Percentiles rank a stretch among this genome's conserved stretches.
Conservation (phyloP, 2,329 filamentous ascomycete genomes). For the Diplodia intermedia region DNA sequence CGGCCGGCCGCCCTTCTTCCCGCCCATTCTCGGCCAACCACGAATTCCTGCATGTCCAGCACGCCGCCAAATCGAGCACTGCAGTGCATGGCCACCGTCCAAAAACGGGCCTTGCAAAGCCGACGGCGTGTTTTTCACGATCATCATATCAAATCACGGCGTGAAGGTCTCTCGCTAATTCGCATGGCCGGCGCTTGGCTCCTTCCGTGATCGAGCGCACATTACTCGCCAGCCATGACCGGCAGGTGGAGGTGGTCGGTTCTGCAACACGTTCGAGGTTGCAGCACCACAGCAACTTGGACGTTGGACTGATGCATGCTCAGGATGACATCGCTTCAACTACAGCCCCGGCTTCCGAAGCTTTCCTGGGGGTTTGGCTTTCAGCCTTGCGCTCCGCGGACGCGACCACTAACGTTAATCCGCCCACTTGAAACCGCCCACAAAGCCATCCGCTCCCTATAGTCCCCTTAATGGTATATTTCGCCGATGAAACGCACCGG, state of each 20-base stretch:
- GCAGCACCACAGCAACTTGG: neutral
- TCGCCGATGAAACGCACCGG: slow-evolving; percentile 26
- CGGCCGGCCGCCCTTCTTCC: neutral
- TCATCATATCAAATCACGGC: slow-evolving; percentile 11
- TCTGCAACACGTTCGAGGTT: slow-evolving; percentile 6
- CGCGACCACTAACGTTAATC: slow-evolving; percentile 18
- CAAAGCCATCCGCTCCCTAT: slow-evolving; percentile 13
- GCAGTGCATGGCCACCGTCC: neutral
- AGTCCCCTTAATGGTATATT: slow-evolving; percentile 23
- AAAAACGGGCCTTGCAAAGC: neutral
- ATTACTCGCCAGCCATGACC: slow-evolving; percentile 23
- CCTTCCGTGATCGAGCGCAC: neutral
- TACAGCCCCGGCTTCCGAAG: slow-evolving; percentile 4
- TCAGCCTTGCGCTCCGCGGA: slow-evolving; percentile 13
- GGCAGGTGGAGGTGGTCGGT: neutral
- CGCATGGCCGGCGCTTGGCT: neutral
- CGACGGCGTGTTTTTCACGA: neutral
- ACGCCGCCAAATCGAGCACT: slow-evolving; percentile 11
- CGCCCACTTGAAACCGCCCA: slow-evolving; percentile 20
- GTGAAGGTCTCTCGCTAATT: slow-evolving; percentile 23
- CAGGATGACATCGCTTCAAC: slow-evolving; percentile 11
- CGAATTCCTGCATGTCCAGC: slow-evolving; percentile 19
- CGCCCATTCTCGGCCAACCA: slow-evolving; percentile 17
- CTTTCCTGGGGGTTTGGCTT: neutral
- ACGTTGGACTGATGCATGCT: neutral